Evolutionary conservation across 495 filamentous ascomycete genomes (phyloP).

Genomic region (Chaetomium cochliodes): DNA sequence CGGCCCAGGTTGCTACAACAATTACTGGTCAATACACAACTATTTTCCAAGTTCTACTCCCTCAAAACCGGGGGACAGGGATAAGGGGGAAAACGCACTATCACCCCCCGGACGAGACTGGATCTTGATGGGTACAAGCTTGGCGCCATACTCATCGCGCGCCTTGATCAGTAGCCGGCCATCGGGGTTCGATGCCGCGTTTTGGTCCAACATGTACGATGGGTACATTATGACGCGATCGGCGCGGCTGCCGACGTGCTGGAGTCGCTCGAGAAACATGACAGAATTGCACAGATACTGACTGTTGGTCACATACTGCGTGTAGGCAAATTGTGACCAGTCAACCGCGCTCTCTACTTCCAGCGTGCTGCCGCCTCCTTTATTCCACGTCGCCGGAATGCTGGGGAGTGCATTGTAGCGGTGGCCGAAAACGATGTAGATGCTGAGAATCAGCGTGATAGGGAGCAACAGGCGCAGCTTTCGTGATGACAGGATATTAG

Average conservation of each 20-base stretch:
- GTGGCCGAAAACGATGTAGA: too few species aligned
- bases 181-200: slow-evolving; percentile 32
- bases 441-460: too few species aligned
- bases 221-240: slow-evolving; percentile 69
- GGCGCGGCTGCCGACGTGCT: slow-evolving; percentile 60
- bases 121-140: slow-evolving; percentile 59
- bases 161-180: slow-evolving; percentile 60
- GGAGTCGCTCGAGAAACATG: slow-evolving; percentile 70
- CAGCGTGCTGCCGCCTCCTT: too few species aligned
- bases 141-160: slow-evolving; percentile 58
- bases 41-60: neutral
- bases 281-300: slow-evolving; percentile 73
- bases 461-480: too few species aligned
- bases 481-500: too few species aligned
- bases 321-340: slow-evolving; percentile 67
- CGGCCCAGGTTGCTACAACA: slow-evolving; percentile 54
- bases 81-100: slow-evolving; percentile 29
- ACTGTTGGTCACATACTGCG: slow-evolving; percentile 66
- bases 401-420: too few species aligned
- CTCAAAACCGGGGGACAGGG: too few species aligned
- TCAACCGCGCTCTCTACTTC: slow-evolving; percentile 31
- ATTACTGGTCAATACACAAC: too few species aligned
- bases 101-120: slow-evolving; percentile 48
- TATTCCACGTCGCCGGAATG: too few species aligned
- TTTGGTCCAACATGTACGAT: slow-evolving; percentile 48